Conservation (phyloP, 305 asterid species). For the Solanum hybrid region DNA sequence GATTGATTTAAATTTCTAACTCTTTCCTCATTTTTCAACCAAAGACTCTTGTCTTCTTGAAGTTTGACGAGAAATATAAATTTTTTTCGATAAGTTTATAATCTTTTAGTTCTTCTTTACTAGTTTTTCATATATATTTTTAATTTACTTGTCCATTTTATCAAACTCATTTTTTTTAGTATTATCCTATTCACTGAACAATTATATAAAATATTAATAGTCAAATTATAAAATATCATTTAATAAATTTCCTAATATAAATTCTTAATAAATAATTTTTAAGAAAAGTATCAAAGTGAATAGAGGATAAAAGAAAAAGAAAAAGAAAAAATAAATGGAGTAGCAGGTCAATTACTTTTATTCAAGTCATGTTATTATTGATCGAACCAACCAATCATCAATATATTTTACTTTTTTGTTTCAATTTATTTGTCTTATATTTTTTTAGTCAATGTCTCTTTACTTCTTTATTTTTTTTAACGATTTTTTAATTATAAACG, state of each 20-base stretch:
- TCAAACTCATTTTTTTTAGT: neutral
- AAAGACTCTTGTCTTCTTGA: neutral
- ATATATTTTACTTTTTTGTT: neutral
- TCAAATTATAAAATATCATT: neutral
- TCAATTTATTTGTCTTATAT: neutral
- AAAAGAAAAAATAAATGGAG: neutral
- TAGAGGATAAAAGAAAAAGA: neutral
- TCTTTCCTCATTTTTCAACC: neutral
- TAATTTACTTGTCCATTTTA: neutral
- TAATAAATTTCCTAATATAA: neutral
- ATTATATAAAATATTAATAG: neutral
- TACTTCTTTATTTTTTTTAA: neutral
- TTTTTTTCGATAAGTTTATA: neutral
- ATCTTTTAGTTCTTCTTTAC: neutral
- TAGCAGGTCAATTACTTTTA: neutral
- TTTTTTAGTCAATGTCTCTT: neutral
- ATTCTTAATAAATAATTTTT: neutral
- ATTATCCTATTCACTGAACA: neutral
- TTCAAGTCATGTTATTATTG: neutral
- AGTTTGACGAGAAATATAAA: neutral
- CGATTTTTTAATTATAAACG: accelerated
- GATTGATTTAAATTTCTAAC: neutral
- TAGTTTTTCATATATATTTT: neutral
- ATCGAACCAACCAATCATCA: neutral
- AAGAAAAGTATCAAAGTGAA: neutral